These are phyloP conservation scores for Perilla frutescens DNA, from an alignment of 257 asterid species.

Conservation along the genomic window DNA sequence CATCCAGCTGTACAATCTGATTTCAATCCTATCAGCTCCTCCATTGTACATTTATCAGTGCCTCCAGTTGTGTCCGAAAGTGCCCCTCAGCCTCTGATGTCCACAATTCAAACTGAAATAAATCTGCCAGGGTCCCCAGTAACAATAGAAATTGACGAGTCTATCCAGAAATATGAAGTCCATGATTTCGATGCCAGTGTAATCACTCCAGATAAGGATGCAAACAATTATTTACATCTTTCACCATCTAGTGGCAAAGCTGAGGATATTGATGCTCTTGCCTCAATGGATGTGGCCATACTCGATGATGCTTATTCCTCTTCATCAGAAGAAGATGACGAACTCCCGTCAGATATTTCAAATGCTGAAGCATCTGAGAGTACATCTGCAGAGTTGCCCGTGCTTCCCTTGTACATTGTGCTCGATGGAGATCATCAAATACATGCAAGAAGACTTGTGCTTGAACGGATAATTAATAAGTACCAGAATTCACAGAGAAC, in stretches of 20 bases:
- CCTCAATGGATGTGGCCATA: constrained; percentile 45
- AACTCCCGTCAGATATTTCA: constrained; percentile 56
- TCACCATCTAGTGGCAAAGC: constrained; percentile 50
- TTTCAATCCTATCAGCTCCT: constrained; percentile 50
- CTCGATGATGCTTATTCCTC: constrained; percentile 80
- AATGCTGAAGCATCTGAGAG: constrained; percentile 57
- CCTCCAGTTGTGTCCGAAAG: constrained; percentile 51
- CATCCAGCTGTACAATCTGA: constrained; percentile 51
- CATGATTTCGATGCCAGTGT: constrained; percentile 50
- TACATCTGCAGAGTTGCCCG: constrained; percentile 57
- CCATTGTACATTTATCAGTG: constrained; percentile 40
- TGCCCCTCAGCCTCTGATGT: constrained; percentile 42
- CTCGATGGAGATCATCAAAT: constrained; percentile 67
- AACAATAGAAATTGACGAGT: constrained; percentile 41
- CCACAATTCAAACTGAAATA: constrained; percentile 53
- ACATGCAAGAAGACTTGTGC: constrained; percentile 57
- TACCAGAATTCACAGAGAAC: constrained; percentile 62
- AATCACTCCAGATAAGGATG: constrained; percentile 46
- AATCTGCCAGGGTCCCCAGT: constrained; percentile 45
- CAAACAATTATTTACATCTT: constrained; percentile 42
- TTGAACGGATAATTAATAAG: constrained; percentile 72
- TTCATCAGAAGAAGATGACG: constrained; percentile 74
- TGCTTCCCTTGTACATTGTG: constrained; percentile 64
- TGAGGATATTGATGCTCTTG: constrained; percentile 51
- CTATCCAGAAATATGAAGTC: constrained; percentile 46